Percentiles rank a stretch among this genome's conserved stretches.
Conservation (phyloP, 371 early-diverging fungal genomes). For the Lichtheimia ramosa region DNA sequence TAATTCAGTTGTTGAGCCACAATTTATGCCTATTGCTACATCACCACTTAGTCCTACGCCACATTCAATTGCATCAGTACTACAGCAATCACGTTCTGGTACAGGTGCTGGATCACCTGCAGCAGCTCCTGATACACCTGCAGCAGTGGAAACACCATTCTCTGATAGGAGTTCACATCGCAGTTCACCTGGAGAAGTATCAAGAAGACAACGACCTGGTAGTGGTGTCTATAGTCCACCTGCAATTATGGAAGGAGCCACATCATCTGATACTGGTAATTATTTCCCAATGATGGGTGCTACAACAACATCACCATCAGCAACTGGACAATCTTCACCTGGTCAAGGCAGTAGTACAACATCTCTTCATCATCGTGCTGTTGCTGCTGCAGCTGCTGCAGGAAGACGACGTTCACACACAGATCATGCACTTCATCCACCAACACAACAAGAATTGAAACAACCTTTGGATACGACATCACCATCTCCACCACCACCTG, state of each 20-base stretch:
- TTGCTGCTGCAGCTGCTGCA: neutral
- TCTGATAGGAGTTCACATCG: conserved; percentile 10
- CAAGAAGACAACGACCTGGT: conserved; percentile 9
- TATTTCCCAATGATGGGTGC: conserved; percentile 15
- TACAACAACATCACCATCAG: neutral
- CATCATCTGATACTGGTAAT: neutral
- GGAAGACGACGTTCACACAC: conserved; percentile 13
- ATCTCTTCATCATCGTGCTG: neutral
- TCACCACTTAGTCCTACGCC: conserved; percentile 47
- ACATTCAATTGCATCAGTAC: conserved; percentile 12
- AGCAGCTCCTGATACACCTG: conserved; percentile 7
- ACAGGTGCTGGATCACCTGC: neutral
- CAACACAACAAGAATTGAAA: neutral
- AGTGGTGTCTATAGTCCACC: conserved; percentile 21
- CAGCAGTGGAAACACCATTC: neutral
- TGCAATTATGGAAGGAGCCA: neutral
- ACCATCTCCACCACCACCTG: neutral
- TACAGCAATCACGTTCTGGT: conserved; percentile 9
- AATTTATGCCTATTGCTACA: conserved; percentile 66
- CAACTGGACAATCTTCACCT: neutral
- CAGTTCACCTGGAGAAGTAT: conserved; percentile 12
- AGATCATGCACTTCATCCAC: conserved; percentile 3
- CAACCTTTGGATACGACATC: neutral
- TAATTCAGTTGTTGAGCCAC: conserved; percentile 56
- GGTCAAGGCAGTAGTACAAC: neutral